phyloP scores from a whole-genome alignment of 139 green algal species.

The Coelastrella sp. region DNA sequence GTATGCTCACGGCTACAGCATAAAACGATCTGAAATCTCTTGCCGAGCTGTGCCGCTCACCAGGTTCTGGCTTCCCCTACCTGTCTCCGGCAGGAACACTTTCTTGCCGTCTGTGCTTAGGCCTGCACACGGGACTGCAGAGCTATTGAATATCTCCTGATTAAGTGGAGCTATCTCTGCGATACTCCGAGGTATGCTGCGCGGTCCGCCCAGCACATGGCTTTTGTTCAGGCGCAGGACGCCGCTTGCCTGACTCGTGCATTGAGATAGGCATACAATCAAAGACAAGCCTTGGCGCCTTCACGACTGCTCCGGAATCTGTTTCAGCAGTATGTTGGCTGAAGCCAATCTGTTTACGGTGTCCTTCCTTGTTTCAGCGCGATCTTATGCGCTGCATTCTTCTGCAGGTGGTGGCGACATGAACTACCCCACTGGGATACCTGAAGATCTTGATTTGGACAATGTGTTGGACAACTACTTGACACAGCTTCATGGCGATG shows the following conservation, averaged over 20 bases:
- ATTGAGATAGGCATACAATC: not conserved
- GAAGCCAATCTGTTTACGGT: not conserved
- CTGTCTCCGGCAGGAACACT: not conserved
- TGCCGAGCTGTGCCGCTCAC: not conserved
- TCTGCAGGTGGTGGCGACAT: slow-evolving; percentile 2
- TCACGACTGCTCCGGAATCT: not conserved
- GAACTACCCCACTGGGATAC: slow-evolving; percentile 24
- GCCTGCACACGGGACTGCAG: not conserved
- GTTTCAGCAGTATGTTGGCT: not conserved
- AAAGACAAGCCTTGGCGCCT: not conserved
- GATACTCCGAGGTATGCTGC: not conserved
- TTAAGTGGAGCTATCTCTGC: not conserved
- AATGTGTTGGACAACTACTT: slow-evolving; percentile 62
- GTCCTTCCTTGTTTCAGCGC: not conserved
- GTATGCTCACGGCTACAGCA: no score
- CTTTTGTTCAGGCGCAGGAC: not conserved
- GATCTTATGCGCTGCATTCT: not conserved
- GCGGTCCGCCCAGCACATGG: not conserved
- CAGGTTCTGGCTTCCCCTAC: not conserved
- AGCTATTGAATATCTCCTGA: not conserved
- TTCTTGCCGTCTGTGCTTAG: not conserved
- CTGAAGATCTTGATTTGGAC: slow-evolving; percentile 51
- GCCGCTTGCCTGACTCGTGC: not conserved
- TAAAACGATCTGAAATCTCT: not conserved
- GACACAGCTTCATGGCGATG: slow-evolving; percentile 52